Conservation (phyloP, 2,329 filamentous ascomycete species). For the Pseudophaeomoniella oleicola region DNA sequence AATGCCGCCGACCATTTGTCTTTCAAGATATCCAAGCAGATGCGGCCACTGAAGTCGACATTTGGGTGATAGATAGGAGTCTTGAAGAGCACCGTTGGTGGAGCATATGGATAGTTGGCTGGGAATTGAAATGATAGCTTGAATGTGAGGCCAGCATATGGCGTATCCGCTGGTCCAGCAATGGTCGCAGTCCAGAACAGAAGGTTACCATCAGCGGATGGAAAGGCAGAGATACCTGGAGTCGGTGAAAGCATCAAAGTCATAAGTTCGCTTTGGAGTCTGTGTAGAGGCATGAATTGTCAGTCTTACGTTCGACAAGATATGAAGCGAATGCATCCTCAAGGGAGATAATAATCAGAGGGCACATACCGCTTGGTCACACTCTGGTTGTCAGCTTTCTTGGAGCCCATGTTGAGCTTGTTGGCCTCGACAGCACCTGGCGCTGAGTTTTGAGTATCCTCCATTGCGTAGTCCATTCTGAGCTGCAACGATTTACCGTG, state of each 20-base stretch:
- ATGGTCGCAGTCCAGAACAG: conserved; percentile 91
- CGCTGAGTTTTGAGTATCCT: conserved; percentile 54
- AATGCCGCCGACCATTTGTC: conserved; percentile 98
- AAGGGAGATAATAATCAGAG: not conserved
- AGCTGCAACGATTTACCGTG: no score
- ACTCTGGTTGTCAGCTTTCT: conserved; percentile 53
- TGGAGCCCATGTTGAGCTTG: conserved; percentile 41
- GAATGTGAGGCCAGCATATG: conserved; percentile 74
- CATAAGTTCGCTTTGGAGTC: conserved; percentile 95
- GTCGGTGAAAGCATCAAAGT: conserved; percentile 92
- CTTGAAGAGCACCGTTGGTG: conserved; percentile 89
- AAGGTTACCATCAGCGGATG: conserved; percentile 75
- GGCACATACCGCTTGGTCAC: conserved; percentile 58
- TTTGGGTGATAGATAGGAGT: conserved; percentile 99
- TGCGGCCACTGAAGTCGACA: conserved; percentile 90
- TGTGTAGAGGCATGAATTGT: no score
- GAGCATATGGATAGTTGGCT: conserved; percentile 79
- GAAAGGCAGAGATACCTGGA: conserved; percentile 89
- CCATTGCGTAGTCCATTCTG: conserved; percentile 39
- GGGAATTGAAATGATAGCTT: conserved; percentile 90
- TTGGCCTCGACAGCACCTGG: conserved; percentile 44
- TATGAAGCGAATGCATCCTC: no score
- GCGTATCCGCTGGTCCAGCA: conserved; percentile 76
- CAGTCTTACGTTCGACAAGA: no score
- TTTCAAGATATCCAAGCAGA: conserved; percentile 95